Base-by-base conservation (phyloP, 495 filamentous ascomycete species). In the Penicillium desertorum region DNA sequence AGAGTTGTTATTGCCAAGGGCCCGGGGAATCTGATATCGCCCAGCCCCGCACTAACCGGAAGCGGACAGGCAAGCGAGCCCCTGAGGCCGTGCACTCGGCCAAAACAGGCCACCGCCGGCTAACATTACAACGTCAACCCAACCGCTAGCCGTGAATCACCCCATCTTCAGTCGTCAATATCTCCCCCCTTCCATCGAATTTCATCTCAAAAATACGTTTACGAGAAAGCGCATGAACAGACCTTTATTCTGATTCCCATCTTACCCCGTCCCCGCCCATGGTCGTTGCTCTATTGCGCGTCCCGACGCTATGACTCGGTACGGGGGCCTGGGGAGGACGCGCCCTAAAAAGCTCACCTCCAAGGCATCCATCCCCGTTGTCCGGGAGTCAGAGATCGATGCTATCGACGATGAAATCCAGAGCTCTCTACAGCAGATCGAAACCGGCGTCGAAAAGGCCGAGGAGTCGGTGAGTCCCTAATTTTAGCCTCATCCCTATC, bases 361-460 rank as follows among this genome's bases (percentile, higher is more conserved):
- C 61, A 93, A 93, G 78, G 89, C 91, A 70, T 83, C 80, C 58
- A 89, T 98, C 58, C 85, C 85, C 56, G 86, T 98, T 60, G 81
- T 96, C 64, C 81, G 89, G 64, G 92, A 98, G 79, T 81, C 90
- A 65, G 89, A 97, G 57, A 88, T 98, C 74, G 94, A 97, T 69
- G 69, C 73, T 57, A 70, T 83, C 67, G 87, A 89, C 57, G 87
- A 89, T 64, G 86, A 88, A 58, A 75, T 79, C 58, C 82, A 86
- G 64, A 77, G 81, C 62, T 77, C 74, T 76, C 83, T 76, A 82
- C 90, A 73, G 85, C 90, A 81, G 62, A 90, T 96, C 70, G 92
- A 95, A 67, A 96, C 93, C 56, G 94, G 94, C 63, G 94, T 98
- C 59, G 94, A 98, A 75, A 92, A 95, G 70, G 87, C 83, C 56